Percentiles rank a stretch among this genome's conserved stretches.
Evolutionary conservation across 163 green algal species (phyloP).

Genomic region (Volvox carteri): DNA sequence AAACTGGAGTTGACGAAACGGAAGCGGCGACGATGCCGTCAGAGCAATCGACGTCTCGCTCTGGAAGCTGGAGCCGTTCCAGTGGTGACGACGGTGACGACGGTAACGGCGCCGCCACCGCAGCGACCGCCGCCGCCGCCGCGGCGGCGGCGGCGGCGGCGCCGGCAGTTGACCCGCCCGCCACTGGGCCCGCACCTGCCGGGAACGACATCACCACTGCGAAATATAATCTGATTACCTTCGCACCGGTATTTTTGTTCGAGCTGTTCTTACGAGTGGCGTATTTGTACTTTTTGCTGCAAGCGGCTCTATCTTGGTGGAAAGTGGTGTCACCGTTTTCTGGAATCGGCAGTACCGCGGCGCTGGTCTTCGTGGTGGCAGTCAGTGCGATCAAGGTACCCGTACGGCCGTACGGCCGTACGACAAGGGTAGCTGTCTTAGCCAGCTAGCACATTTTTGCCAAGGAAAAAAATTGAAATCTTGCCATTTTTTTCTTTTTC

Average conservation of each 20-base stretch:
- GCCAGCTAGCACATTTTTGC: no score
- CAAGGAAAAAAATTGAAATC: no score
- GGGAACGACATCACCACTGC: constrained; percentile 43
- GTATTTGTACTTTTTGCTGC: constrained; percentile 91
- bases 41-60: background rate
- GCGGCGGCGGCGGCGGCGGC: background rate
- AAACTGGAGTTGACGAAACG: no score
- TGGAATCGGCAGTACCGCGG: constrained; percentile 80
- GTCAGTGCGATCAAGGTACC: constrained; percentile 74
- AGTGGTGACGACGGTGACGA: background rate
- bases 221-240: constrained; percentile 90
- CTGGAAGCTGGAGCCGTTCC: background rate
- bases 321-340: constrained; percentile 84
- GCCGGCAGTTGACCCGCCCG: background rate
- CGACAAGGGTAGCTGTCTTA: no score
- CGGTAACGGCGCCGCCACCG: background rate
- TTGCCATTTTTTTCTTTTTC: no score
- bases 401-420: background rate
- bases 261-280: constrained; percentile 87
- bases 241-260: constrained; percentile 88
- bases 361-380: constrained; percentile 90
- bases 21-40: background rate
- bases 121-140: background rate
- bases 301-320: constrained; percentile 83
- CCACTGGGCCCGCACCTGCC: background rate